Percentiles rank a stretch among this genome's conserved stretches.
Evolutionary conservation across 768 basidiomycete genomes (phyloP).

Genomic region (Amyloporia xantha): DNA sequence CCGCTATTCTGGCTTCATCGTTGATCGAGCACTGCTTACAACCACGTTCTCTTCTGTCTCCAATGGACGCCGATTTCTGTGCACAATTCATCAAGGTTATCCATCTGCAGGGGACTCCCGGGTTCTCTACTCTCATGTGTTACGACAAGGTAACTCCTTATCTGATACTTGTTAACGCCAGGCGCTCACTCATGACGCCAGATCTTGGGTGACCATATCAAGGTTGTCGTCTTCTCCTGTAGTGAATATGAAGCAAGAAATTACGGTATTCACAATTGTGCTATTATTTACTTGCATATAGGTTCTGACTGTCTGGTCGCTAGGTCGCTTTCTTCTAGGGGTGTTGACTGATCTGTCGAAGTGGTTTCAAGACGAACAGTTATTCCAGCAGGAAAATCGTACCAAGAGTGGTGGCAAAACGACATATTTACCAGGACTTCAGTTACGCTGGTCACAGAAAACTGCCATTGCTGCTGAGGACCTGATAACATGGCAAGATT

Average conservation of each 20-base stretch:
- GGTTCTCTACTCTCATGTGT: slow-evolving; percentile 79
- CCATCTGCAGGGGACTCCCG: slow-evolving; percentile 82
- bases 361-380: slow-evolving; percentile 74
- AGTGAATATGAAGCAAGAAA: slow-evolving; percentile 96
- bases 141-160: slow-evolving; percentile 64
- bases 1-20: slow-evolving; percentile 45
- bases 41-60: slow-evolving; percentile 88
- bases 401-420: slow-evolving; percentile 56
- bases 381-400: slow-evolving; percentile 67
- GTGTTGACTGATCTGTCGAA: slow-evolving; percentile 70
- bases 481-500: slow-evolving; percentile 62
- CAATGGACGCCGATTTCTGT: slow-evolving; percentile 94
- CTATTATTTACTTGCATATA: neutral
- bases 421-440: slow-evolving; percentile 64
- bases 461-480: slow-evolving; percentile 37
- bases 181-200: slow-evolving; percentile 29
- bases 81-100: slow-evolving; percentile 85
- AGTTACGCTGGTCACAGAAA: slow-evolving; percentile 44
- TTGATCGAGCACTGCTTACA: slow-evolving; percentile 90
- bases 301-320: slow-evolving; percentile 2
- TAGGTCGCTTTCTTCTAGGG: slow-evolving; percentile 83
- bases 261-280: slow-evolving; percentile 52
- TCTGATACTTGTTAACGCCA: no score
- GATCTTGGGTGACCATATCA: slow-evolving; percentile 82
- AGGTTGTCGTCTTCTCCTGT: slow-evolving; percentile 82